These are phyloP conservation scores for Pterocarpus santalinus DNA, from an alignment of 306 rosid species.

Conservation along the genomic window DNA sequence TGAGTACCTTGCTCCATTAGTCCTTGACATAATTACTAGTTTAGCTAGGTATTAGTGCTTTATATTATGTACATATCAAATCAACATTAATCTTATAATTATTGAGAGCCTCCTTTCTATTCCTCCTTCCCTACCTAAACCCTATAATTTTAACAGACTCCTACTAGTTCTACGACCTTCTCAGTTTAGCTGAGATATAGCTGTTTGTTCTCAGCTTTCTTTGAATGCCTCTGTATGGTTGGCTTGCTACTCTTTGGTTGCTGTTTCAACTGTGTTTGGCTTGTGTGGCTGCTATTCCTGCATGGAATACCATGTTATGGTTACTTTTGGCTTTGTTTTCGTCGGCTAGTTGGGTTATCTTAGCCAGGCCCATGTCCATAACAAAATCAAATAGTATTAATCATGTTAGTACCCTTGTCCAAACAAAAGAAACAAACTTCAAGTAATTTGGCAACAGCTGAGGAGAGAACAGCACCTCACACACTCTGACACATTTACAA, in stretches of 20 bases:
- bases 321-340: slow-evolving; percentile 11
- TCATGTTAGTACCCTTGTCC: slow-evolving; percentile 13
- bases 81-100: slow-evolving; percentile 1
- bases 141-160: background rate
- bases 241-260: background rate
- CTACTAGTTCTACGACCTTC: background rate
- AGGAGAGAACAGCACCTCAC: slow-evolving; percentile 23
- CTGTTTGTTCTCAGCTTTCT: slow-evolving; percentile 24
- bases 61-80: background rate
- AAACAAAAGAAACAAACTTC: slow-evolving; percentile 22
- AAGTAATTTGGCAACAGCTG: slow-evolving; percentile 11
- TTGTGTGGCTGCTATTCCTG: background rate
- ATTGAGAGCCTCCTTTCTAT: background rate
- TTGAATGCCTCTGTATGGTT: background rate
- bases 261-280: background rate
- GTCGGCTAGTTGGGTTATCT: slow-evolving; percentile 11
- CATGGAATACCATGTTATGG: slow-evolving; percentile 4
- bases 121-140: background rate
- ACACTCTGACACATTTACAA: slow-evolving; percentile 2
- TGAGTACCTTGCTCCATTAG: background rate
- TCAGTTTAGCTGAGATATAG: background rate
- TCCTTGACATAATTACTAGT: background rate
- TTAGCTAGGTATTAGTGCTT: background rate
- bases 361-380: background rate
- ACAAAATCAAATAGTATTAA: slow-evolving; percentile 37